Conservation (phyloP, 2,329 filamentous ascomycete genomes). For the Calonectria montana region DNA sequence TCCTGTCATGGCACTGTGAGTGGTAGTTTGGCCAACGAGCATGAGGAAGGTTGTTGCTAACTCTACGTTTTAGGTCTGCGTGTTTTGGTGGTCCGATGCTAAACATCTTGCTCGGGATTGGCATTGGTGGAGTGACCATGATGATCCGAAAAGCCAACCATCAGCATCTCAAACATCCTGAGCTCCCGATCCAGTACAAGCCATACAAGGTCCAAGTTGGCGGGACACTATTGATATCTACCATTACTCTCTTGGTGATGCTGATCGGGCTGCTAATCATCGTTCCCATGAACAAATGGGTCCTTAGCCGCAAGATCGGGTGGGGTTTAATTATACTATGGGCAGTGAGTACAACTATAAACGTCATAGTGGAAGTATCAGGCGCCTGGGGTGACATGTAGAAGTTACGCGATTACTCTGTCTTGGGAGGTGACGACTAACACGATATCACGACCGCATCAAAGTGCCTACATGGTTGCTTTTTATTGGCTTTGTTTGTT, state of each 20-base stretch:
- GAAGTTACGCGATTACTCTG: neutral
- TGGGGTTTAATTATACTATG: conserved; percentile 84
- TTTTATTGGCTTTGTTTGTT: neutral
- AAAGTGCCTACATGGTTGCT: neutral
- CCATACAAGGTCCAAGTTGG: conserved; percentile 88
- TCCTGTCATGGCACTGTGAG: conserved; percentile 90
- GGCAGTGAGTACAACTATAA: conserved; percentile 81
- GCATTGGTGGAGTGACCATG: conserved; percentile 91
- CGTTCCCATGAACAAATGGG: conserved; percentile 88
- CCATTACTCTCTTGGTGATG: conserved; percentile 84
- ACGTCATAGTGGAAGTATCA: conserved; percentile 82
- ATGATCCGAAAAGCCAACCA: conserved; percentile 77
- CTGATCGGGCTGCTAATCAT: conserved; percentile 81
- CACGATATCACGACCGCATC: neutral
- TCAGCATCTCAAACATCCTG: conserved; percentile 74
- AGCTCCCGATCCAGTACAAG: conserved; percentile 72
- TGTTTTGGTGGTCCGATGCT: conserved; percentile 99
- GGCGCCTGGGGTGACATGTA: conserved; percentile 58
- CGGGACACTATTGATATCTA: conserved; percentile 86
- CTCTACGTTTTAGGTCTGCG: conserved; percentile 68
- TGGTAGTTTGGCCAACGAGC: conserved; percentile 29
- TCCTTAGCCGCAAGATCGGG: conserved; percentile 85
- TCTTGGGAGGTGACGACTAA: neutral
- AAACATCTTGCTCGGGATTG: conserved; percentile 94
- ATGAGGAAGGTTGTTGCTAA: conserved; percentile 11